phyloP scores from a whole-genome alignment of 768 basidiomycete species.

The Tricholoma matsutake region DNA sequence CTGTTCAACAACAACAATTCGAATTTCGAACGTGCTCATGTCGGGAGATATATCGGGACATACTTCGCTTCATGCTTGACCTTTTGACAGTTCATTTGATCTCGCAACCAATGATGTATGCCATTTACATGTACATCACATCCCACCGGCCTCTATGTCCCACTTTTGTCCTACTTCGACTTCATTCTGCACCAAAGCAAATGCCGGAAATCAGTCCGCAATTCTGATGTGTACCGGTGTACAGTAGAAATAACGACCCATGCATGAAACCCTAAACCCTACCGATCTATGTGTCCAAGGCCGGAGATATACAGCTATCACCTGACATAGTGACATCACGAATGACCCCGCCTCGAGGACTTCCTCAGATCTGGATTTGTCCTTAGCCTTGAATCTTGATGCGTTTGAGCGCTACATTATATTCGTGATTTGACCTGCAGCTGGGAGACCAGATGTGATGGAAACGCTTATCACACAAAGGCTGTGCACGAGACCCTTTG shows the following conservation, averaged over 20 bases:
- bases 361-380: background rate
- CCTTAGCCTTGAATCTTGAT: background rate
- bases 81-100: background rate
- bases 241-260: background rate
- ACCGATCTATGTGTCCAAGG: background rate
- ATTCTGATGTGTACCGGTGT: background rate
- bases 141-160: background rate
- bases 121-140: background rate
- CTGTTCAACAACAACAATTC: background rate
- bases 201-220: background rate
- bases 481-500: background rate
- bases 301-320: background rate
- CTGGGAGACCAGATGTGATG: slow-evolving; percentile 1
- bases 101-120: background rate
- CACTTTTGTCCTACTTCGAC: background rate
- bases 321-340: background rate
- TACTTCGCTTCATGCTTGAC: background rate
- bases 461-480: slow-evolving; percentile 6
- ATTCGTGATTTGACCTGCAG: background rate
- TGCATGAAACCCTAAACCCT: background rate
- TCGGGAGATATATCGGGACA: background rate
- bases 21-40: background rate
- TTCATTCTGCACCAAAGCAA: background rate
- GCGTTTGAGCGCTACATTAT: background rate
- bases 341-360: slow-evolving; percentile 10